Conservation (phyloP, 2,329 filamentous ascomycete species). For the Paecilomyces formosus region DNA sequence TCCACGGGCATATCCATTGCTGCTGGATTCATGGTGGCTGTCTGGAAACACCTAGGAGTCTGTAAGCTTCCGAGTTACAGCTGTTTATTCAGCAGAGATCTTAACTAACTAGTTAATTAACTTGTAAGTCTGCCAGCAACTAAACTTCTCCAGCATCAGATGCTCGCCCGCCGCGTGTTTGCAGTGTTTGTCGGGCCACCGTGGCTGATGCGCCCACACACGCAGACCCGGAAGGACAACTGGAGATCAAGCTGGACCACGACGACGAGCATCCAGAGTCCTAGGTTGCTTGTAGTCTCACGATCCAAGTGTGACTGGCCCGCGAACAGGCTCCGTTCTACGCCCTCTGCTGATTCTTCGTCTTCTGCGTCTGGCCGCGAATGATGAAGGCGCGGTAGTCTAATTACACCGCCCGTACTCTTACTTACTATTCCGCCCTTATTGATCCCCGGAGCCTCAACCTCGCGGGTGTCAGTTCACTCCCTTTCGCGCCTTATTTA, state of each 20-base stretch:
- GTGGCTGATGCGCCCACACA: conserved; percentile 21
- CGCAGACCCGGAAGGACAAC: conserved; percentile 31
- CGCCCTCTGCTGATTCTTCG: not conserved
- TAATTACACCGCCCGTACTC: conserved; percentile 13
- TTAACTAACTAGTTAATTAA: not conserved
- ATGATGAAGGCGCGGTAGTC: conserved; percentile 26
- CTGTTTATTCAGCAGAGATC: not conserved
- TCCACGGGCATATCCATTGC: conserved; percentile 53
- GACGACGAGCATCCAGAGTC: conserved; percentile 1
- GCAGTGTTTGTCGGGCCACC: conserved; percentile 26
- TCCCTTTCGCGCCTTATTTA: conserved; percentile 2
- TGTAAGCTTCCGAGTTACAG: not conserved
- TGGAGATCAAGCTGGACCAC: conserved; percentile 18
- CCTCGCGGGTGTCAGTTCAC: not conserved
- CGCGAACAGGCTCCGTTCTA: not conserved
- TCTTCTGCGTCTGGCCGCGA: conserved; percentile 6
- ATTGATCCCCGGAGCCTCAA: conserved; percentile 13
- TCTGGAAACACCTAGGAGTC: conserved; percentile 1
- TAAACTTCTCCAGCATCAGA: not conserved
- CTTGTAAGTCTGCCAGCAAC: not conserved
- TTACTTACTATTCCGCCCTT: conserved; percentile 15
- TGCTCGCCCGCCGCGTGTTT: conserved; percentile 28
- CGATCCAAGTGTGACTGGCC: not conserved
- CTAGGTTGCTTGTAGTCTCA: not conserved
- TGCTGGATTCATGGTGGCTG: conserved; percentile 16